These are phyloP conservation scores for Xerocomus spinulosus DNA, from an alignment of 768 basidiomycete genomes.

Conservation along the genomic window DNA sequence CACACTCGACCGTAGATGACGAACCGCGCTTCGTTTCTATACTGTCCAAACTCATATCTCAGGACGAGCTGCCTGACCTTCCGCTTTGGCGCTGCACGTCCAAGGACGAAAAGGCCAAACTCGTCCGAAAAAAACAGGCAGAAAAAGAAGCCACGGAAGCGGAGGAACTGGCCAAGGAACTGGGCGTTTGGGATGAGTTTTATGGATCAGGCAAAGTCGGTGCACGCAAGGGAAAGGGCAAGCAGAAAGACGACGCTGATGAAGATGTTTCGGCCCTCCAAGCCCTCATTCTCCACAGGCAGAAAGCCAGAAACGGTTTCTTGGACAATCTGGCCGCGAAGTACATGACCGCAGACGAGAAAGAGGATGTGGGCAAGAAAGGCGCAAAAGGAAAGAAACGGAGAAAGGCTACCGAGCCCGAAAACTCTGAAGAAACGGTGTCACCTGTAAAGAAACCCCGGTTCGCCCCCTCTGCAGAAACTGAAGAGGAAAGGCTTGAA, in stretches of 20 bases:
- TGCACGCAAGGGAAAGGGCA: constrained; percentile 51
- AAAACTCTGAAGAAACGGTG: constrained; percentile 35
- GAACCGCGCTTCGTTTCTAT: constrained; percentile 75
- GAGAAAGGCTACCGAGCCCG: constrained; percentile 31
- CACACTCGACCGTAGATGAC: constrained; percentile 80
- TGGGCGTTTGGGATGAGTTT: constrained; percentile 94
- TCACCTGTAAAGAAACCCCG: constrained; percentile 50
- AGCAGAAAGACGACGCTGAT: constrained; percentile 44
- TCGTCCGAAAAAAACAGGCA: constrained; percentile 67
- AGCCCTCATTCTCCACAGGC: constrained; percentile 76
- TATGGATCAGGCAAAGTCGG: constrained; percentile 73
- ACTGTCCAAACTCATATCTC: constrained; percentile 62
- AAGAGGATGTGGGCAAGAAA: constrained; percentile 32
- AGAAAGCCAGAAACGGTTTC: constrained; percentile 65
- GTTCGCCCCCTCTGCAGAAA: constrained; percentile 43
- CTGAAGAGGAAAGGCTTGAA: constrained; percentile 63
- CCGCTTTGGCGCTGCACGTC: constrained; percentile 64
- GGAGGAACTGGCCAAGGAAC: constrained; percentile 74
- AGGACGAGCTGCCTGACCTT: constrained; percentile 52
- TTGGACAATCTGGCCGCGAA: constrained; percentile 73
- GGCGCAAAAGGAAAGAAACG: constrained; percentile 52
- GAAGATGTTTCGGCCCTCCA: constrained; percentile 69
- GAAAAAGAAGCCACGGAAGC: constrained; percentile 82
- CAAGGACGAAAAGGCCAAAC: constrained; percentile 76
- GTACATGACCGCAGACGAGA: constrained; percentile 49